Evolutionary conservation across 139 green algal genomes (phyloP).

Genomic region (Marvania coccoides): DNA sequence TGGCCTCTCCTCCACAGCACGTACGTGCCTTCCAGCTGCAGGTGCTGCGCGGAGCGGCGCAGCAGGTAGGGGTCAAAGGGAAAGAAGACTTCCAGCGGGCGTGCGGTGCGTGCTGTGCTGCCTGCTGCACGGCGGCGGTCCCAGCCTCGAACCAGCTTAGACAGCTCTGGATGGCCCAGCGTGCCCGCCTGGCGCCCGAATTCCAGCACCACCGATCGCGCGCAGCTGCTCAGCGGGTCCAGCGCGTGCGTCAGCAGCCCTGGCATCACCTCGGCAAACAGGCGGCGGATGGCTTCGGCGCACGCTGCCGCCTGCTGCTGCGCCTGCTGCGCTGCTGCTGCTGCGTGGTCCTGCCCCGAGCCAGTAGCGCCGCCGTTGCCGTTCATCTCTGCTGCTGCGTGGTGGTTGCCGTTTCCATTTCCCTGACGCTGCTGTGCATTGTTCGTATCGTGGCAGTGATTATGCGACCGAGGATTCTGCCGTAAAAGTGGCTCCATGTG

Average conservation of each 20-base stretch:
- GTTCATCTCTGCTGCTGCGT: neutral
- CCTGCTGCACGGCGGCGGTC: conserved; percentile 12
- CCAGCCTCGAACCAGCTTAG: conserved; percentile 7
- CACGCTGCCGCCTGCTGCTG: neutral
- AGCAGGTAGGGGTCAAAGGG: conserved; percentile 93
- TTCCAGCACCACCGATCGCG: conserved; percentile 25
- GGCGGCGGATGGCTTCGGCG: conserved; percentile 22
- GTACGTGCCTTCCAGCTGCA: conserved; percentile 49
- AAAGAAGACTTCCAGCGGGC: conserved; percentile 88
- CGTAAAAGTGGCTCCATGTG: conserved; percentile 62
- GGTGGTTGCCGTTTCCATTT: neutral
- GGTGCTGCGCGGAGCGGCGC: conserved; percentile 42
- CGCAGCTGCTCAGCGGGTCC: conserved; percentile 53
- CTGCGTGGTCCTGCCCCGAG: neutral
- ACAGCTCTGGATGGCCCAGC: conserved; percentile 37
- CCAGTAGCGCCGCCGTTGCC: neutral
- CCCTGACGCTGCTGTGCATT: conserved; percentile 1
- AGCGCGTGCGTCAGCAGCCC: conserved; percentile 50
- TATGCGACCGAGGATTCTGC: neutral
- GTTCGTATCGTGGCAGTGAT: no score
- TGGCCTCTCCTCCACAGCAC: conserved; percentile 41
- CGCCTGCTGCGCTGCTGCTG: neutral
- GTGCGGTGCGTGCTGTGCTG: neutral
- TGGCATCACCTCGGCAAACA: conserved; percentile 46
- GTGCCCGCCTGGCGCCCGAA: conserved; percentile 24